phyloP scores from a whole-genome alignment of 148 eudicot species.

The Agrostemma githago region DNA sequence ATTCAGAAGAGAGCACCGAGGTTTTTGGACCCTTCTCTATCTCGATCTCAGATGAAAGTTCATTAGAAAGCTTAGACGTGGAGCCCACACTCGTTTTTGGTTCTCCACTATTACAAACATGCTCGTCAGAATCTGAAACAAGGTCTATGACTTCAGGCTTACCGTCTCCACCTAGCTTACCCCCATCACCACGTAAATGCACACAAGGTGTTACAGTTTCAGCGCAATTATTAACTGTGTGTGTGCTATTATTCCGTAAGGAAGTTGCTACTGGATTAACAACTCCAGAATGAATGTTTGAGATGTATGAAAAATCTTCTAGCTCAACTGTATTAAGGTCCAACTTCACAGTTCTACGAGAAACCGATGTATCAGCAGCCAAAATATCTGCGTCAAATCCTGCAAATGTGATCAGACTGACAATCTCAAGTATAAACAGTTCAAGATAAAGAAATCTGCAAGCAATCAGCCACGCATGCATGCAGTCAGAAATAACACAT shows the following conservation, averaged over 20 bases:
- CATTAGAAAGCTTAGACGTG: slow-evolving; percentile 2
- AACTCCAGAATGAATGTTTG: slow-evolving; percentile 22
- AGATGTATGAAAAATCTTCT: slow-evolving; percentile 34
- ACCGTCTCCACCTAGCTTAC: slow-evolving; percentile 8
- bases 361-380: slow-evolving; percentile 10
- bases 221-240: neutral
- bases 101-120: slow-evolving; percentile 19
- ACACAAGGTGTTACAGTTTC: slow-evolving; percentile 14
- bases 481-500: neutral
- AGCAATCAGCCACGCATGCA: neutral
- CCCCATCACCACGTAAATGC: slow-evolving; percentile 7
- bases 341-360: slow-evolving; percentile 18
- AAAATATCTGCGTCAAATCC: slow-evolving; percentile 23
- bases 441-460: neutral
- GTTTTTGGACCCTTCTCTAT: slow-evolving; percentile 11
- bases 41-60: slow-evolving; percentile 19
- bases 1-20: slow-evolving; percentile 19
- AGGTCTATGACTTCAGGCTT: slow-evolving; percentile 22
- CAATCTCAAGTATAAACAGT: slow-evolving; percentile 10
- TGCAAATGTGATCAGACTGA: slow-evolving; percentile 25
- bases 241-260: slow-evolving; percentile 20
- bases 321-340: slow-evolving; percentile 48
- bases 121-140: slow-evolving; percentile 32
- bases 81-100: slow-evolving; percentile 19
- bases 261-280: slow-evolving; percentile 25